Conservation (phyloP, 108 stramenopile genomes). For the Bacterosira constricta region DNA sequence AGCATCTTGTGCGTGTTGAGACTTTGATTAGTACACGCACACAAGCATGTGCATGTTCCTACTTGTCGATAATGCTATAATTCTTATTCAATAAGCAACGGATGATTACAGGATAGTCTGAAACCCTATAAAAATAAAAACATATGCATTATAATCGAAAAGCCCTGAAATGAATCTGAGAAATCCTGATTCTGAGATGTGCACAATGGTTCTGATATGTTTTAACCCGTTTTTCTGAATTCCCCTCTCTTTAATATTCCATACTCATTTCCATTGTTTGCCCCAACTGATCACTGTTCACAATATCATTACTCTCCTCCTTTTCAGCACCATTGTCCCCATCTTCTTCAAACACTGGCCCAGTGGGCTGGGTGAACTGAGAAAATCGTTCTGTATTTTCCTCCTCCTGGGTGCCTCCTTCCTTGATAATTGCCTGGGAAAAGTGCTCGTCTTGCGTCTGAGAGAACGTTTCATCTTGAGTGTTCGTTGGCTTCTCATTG, state of each 20-base stretch:
- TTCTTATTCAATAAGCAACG: too few species aligned
- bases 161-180: too few species aligned
- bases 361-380: neutral
- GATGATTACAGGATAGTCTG: too few species aligned
- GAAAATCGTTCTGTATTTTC: conserved; percentile 13
- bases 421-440: conserved; percentile 6
- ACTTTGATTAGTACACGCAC: too few species aligned
- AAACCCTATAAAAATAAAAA: too few species aligned
- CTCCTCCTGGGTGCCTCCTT: neutral
- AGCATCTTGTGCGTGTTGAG: too few species aligned
- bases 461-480: conserved; percentile 28
- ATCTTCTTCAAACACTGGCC: conserved; percentile 4
- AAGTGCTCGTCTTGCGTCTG: conserved; percentile 29
- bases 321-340: neutral
- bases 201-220: too few species aligned
- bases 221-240: too few species aligned
- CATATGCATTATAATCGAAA: too few species aligned
- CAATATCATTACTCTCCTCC: neutral
- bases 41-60: too few species aligned
- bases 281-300: neutral
- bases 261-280: conserved; percentile 28
- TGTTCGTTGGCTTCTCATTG: neutral
- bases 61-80: too few species aligned
- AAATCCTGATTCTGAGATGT: too few species aligned
- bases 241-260: conserved; percentile 43